Evolutionary conservation across 371 early-diverging fungal genomes (phyloP).

Genomic region (Neoconidiobolus thromboides): DNA sequence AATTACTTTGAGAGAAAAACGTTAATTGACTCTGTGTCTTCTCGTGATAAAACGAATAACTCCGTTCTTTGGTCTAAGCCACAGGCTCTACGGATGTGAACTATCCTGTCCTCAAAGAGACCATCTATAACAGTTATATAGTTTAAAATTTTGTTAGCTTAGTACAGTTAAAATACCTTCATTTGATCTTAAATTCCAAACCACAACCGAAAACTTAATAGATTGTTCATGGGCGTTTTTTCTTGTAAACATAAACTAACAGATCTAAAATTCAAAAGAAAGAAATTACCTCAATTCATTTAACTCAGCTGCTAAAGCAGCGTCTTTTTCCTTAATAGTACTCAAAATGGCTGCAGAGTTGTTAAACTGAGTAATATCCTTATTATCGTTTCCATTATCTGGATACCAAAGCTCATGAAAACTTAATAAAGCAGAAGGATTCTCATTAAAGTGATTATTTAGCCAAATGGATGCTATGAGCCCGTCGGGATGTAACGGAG

Average conservation of each 20-base stretch:
- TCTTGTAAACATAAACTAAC: conserved; percentile 14
- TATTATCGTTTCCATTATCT: conserved; percentile 9
- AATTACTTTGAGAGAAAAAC: conserved; percentile 47
- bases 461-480: conserved; percentile 55
- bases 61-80: conserved; percentile 37
- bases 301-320: conserved; percentile 33
- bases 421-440: conserved; percentile 45
- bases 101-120: conserved; percentile 39
- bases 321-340: conserved; percentile 38
- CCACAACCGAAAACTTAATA: conserved; percentile 49
- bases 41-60: conserved; percentile 37
- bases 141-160: not conserved
- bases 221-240: conserved; percentile 41
- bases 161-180: conserved; percentile 18
- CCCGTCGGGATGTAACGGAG: conserved; percentile 66
- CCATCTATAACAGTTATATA: conserved; percentile 23
- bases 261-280: not conserved
- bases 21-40: conserved; percentile 23
- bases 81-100: conserved; percentile 34
- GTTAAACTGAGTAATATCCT: conserved; percentile 18
- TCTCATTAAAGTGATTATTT: conserved; percentile 29
- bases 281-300: conserved; percentile 32
- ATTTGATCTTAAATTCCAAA: conserved; percentile 31
- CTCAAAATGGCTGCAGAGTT: conserved; percentile 31
- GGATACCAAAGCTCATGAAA: conserved; percentile 46